Evolutionary conservation across 805 yeast genomes (phyloP).

Genomic region (Spathaspora girioi): DNA sequence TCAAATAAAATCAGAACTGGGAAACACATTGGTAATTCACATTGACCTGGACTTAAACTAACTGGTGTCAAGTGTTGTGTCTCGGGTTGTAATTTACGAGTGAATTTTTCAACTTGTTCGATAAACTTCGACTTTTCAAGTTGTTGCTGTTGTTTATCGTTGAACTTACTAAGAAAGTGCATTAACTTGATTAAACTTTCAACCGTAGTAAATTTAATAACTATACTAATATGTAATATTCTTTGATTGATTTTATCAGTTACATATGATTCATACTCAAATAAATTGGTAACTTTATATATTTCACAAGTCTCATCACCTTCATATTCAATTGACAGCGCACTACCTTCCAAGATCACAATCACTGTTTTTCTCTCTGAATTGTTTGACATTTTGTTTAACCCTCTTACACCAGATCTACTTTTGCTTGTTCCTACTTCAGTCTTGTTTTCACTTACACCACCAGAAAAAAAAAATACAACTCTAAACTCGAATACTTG

Average conservation of each 20-base stretch:
- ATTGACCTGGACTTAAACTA: slow-evolving; percentile 19
- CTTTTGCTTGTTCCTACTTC: too few species aligned
- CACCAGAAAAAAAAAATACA: not conserved
- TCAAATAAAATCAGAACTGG: slow-evolving; percentile 16
- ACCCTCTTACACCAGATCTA: not conserved
- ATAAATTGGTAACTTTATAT: slow-evolving; percentile 13
- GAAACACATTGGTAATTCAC: slow-evolving; percentile 20
- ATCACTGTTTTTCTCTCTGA: not conserved
- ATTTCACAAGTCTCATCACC: slow-evolving; percentile 8
- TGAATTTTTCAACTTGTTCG: slow-evolving; percentile 1
- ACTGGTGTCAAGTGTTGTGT: too few species aligned
- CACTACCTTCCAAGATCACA: not conserved
- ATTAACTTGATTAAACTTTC: not conserved
- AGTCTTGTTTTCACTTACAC: not conserved
- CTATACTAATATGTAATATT: not conserved
- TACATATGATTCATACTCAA: slow-evolving; percentile 2
- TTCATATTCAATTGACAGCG: slow-evolving; percentile 12
- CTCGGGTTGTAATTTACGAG: not conserved
- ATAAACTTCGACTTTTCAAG: slow-evolving; percentile 5
- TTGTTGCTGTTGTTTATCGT: not conserved
- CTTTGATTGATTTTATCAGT: not conserved
- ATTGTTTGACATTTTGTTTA: not conserved
- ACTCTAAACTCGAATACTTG: too few species aligned
- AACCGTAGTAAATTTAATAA: not conserved
- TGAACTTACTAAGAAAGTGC: slow-evolving; percentile 1